phyloP scores from a whole-genome alignment of 2,329 filamentous ascomycete species.

The Fonsecaea pedrosoi region DNA sequence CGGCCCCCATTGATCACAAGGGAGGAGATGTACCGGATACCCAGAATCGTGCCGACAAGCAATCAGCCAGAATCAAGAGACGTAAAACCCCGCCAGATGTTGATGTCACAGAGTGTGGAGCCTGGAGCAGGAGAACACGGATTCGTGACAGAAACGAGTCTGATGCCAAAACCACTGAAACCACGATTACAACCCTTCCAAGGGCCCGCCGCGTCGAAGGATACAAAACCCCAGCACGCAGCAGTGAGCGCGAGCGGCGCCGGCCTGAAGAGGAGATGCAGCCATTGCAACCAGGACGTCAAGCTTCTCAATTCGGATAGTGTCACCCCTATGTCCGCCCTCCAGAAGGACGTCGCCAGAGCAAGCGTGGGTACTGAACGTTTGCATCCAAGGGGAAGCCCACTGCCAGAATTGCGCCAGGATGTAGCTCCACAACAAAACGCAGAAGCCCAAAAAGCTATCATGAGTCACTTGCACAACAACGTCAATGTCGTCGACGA shows the following conservation, averaged over 20 bases:
- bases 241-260: conserved; percentile 17
- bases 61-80: conserved; percentile 9
- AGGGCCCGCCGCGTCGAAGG: not conserved
- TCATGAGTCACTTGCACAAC: not conserved
- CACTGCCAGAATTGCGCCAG: conserved; percentile 27
- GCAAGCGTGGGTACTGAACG: conserved; percentile 18
- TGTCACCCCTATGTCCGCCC: conserved; percentile 33
- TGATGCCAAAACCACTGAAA: conserved; percentile 25
- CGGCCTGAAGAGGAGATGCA: conserved; percentile 38
- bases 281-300: conserved; percentile 34
- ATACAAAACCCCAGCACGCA: conserved; percentile 8
- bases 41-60: conserved; percentile 24
- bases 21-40: conserved; percentile 30
- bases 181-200: conserved; percentile 14
- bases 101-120: conserved; percentile 8
- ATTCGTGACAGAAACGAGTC: conserved; percentile 2
- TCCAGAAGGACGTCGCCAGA: conserved; percentile 23
- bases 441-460: not conserved
- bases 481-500: conserved; percentile 20
- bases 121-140: not conserved
- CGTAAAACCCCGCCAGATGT: not conserved
- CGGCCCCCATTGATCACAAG: conserved; percentile 28
- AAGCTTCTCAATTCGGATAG: conserved; percentile 31
- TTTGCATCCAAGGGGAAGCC: conserved; percentile 26
- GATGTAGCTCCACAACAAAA: conserved; percentile 1